These are phyloP conservation scores for Metschnikowia hibisci DNA, from an alignment of 805 yeast genomes.

Conservation along the genomic window DNA sequence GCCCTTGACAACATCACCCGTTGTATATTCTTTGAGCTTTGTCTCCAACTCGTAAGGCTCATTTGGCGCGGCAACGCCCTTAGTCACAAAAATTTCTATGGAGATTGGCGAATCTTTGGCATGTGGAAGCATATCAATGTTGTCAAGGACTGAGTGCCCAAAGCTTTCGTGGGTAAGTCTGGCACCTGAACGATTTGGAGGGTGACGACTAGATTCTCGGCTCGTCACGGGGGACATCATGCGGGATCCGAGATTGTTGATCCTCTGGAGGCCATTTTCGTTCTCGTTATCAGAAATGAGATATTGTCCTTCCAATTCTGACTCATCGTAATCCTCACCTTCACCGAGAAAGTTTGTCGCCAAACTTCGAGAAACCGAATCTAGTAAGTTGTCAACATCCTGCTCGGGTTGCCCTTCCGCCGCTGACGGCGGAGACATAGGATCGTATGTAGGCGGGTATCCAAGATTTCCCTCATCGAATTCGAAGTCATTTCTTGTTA, in stretches of 20 bases:
- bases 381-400: slow-evolving; percentile 9
- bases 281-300: slow-evolving; percentile 16
- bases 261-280: slow-evolving; percentile 17
- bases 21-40: slow-evolving; percentile 40
- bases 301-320: slow-evolving; percentile 16
- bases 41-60: slow-evolving; percentile 40
- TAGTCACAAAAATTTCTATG: slow-evolving; percentile 49
- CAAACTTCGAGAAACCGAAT: slow-evolving; percentile 10
- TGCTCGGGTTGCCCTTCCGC: background rate
- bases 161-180: slow-evolving; percentile 20
- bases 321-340: slow-evolving; percentile 9
- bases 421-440: slow-evolving; percentile 16
- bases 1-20: slow-evolving; percentile 42
- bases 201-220: background rate
- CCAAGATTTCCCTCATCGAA: slow-evolving; percentile 32
- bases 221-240: background rate
- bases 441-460: slow-evolving; percentile 38
- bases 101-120: slow-evolving; percentile 40
- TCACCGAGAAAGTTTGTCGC: slow-evolving; percentile 6
- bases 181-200: background rate
- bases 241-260: background rate
- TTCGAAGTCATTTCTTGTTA: slow-evolving; percentile 40
- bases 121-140: slow-evolving; percentile 47
- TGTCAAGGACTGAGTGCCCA: slow-evolving; percentile 49
- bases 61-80: slow-evolving; percentile 47